Evolutionary conservation across 169 alveolate genomes (phyloP), one percentile per base, ranked within the genome.

Genomic region (Theileria orientalis): DNA sequence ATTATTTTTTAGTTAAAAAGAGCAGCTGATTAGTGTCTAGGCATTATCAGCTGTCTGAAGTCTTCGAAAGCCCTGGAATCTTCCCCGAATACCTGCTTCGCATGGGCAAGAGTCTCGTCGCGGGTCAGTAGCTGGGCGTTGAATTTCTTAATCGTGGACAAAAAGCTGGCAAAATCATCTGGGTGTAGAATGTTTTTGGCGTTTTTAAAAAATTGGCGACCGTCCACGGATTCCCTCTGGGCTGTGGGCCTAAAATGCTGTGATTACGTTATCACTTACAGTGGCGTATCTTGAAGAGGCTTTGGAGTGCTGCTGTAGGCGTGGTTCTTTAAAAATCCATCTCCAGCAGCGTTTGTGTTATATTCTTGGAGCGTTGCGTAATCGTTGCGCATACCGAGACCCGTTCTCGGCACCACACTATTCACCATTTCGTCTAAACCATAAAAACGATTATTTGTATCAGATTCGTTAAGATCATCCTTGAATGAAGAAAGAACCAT

Each of bases 401-500:
- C 49, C 57, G 66, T 57, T 19, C 59, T 59, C 41, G 64, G 83
- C 19, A 77, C 74, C 37, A 73, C 61, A 41, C 68, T 68, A 72
- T 44, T 72, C 33, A 78, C 69, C 64, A 84, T 32, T 54, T 56
- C 88, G 52, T 35, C 82, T 25, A n/a, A n/a, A n/a, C 72, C 56
- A 69, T 6, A 41, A 64, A 46, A 79, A 64, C 42, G 56, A 33
- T 59, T 73, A 66, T 47, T 32, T 32, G 56, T 74, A 8, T 83
- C 93, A 5, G 64, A 69, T 21, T 84, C 90, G 0, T 84, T 57
- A 37, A 83, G 83, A 59, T 92, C 96, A 32, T 90, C 94, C 82
- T 92, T 94, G 32, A 92, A 86, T 27, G 96, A 92, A 40, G 85
- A 73, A 47, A 92, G 83, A 33, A 92, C 96, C 7, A 93, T 93